These are phyloP conservation scores for Neofusicoccum ribis DNA, from an alignment of 2,329 filamentous ascomycete genomes.

Conservation along the genomic window DNA sequence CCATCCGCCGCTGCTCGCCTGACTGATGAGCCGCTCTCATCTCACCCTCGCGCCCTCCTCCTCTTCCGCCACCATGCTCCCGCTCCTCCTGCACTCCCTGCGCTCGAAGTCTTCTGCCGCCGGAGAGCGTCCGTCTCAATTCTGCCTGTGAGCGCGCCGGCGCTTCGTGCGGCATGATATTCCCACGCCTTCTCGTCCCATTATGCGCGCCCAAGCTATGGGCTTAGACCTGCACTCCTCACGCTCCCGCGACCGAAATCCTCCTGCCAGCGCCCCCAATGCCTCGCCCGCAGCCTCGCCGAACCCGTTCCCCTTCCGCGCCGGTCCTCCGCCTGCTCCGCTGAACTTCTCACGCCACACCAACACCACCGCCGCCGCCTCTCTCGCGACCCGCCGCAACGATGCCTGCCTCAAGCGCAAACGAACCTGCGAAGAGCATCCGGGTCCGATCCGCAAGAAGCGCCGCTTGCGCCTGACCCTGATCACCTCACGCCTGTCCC, in stretches of 20 bases:
- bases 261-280: neutral
- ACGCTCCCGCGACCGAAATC: neutral
- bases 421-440: slow-evolving; percentile 60
- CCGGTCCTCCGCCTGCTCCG: slow-evolving; percentile 27
- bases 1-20: slow-evolving; percentile 9
- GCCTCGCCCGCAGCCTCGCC: neutral
- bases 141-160: neutral
- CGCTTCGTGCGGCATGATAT: slow-evolving; percentile 1
- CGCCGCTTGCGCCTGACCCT: slow-evolving; percentile 62
- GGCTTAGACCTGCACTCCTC: neutral
- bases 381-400: neutral
- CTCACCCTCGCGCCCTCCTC: slow-evolving; percentile 19
- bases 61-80: slow-evolving; percentile 12
- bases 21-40: slow-evolving; percentile 14
- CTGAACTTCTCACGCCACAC: slow-evolving; percentile 29
- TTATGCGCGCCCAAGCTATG: slow-evolving; percentile 4
- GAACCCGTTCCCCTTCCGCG: slow-evolving; percentile 36
- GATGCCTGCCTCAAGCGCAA: slow-evolving; percentile 53
- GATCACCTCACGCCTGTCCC: slow-evolving; percentile 69
- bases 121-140: slow-evolving; percentile 13
- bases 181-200: slow-evolving; percentile 8
- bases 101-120: slow-evolving; percentile 19
- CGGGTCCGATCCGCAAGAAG: slow-evolving; percentile 55
- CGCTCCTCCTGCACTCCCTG: slow-evolving; percentile 8
- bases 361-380: slow-evolving; percentile 32